Evolutionary conservation across 805 yeast genomes (phyloP), one percentile per base, ranked within the genome.

Genomic region (Yarrowia sp.): DNA sequence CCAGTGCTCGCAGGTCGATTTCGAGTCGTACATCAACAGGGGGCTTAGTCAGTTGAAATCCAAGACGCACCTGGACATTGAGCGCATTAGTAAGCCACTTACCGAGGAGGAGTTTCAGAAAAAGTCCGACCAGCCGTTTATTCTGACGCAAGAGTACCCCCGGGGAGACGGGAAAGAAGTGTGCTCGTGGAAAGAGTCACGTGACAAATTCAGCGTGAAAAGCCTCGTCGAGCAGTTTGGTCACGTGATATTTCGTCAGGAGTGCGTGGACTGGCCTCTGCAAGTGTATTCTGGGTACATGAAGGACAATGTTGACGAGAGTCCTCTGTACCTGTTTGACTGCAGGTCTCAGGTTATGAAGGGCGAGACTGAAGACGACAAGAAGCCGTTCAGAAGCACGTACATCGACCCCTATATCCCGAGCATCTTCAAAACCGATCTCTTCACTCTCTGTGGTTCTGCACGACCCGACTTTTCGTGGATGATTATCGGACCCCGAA

Each of bases 381-480:
- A 18, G 4, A 27, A 25, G 4, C 35, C 44, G 1, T 55, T 55
- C 21, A 6, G 60, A 19, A 7, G 22, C 7, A 25, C 14, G 2
- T 38, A 25, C 13, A 55, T 55, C 13, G 61, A 55, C 16, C 47
- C 61, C 0, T 55, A 55, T 12, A 63, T 67, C 19, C 69, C 69
- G 5, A 60, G 19, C 10, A 49, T 66, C 4, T 69, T 69, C 58
- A n/a, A 56, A 35, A 53, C 65, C 7, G 72, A 70, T 25, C 42
- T 58, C 8, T 58, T 58, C n/a, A 25, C 62, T 4, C 35, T 42
- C 2, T 58, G 62, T 22, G 41, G 42, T 3, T 16, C 38, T 19
- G 77, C 78, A 38, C 67, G 97, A 55, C 97, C 97, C 0, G 97
- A 91, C 72, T 87, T 88, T 71, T 81, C 93, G n/a, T 91, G 97